A percentile compares a stretch with the other conserved stretches of the same genome.
Evolutionary conservation across 306 rosid species (phyloP).

Genomic region (Erythrophleum fordii): DNA sequence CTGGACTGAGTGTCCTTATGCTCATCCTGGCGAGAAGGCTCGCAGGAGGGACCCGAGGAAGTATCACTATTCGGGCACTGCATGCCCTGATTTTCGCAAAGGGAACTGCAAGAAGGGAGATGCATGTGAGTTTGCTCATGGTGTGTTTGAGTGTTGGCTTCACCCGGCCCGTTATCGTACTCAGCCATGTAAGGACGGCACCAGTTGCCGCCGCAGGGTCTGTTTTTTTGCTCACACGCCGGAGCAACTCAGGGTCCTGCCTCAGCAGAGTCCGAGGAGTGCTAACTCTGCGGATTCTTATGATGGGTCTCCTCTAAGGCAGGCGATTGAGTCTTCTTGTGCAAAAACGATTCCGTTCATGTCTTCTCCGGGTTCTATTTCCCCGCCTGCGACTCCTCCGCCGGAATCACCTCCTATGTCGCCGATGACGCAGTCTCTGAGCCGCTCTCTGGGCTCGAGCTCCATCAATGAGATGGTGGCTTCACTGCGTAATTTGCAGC

Average conservation of each 20-base stretch:
- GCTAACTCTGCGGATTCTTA: slow-evolving; percentile 57
- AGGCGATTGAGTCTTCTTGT: slow-evolving; percentile 46
- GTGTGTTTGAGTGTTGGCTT: slow-evolving; percentile 98
- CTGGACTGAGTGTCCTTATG: slow-evolving; percentile 99
- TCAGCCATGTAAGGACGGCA: slow-evolving; percentile 96
- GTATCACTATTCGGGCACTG: slow-evolving; percentile 87
- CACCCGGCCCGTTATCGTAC: slow-evolving; percentile 96
- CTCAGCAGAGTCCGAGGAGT: slow-evolving; percentile 69
- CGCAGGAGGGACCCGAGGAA: slow-evolving; percentile 91
- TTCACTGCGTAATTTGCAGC: slow-evolving; percentile 72
- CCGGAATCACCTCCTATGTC: slow-evolving; percentile 80
- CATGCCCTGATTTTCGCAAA: slow-evolving; percentile 92
- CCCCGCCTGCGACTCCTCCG: slow-evolving; percentile 62
- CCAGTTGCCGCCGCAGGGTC: slow-evolving; percentile 75
- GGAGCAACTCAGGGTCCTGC: slow-evolving; percentile 80
- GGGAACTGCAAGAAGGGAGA: slow-evolving; percentile 87
- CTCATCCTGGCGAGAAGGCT: slow-evolving; percentile 99
- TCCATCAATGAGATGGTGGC: slow-evolving; percentile 67
- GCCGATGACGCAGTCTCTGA: slow-evolving; percentile 55
- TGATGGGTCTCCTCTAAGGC: slow-evolving; percentile 76
- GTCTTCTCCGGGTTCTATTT: slow-evolving; percentile 53
- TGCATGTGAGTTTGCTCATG: slow-evolving; percentile 88
- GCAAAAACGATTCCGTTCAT: slow-evolving; percentile 50
- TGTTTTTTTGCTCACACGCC: slow-evolving; percentile 97
- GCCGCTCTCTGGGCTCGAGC: slow-evolving; percentile 64